Evolutionary conservation across 441 rosid genomes (phyloP), one percentile per base, ranked within the genome.

Genomic region (Populus hybrid): DNA sequence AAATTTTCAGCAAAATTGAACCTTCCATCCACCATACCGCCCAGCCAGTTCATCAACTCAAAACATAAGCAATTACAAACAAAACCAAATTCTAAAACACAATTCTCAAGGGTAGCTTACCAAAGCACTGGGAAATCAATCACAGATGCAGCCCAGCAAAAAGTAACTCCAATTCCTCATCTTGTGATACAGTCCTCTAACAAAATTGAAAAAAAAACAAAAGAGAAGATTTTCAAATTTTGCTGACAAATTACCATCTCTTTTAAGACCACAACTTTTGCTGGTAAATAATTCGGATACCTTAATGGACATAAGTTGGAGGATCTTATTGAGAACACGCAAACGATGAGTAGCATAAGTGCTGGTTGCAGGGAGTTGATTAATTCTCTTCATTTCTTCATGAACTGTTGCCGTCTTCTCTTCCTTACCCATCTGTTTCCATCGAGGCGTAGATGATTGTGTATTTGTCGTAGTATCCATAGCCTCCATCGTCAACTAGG

Each of bases 131-230:
- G 12, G 50, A 40, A 40, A 40, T 40, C 14, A 40, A 46, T 87
- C 87, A 93, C 40, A 93, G 68, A 81, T 94, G 92, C 82, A 93
- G 83, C 79, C 95, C 91, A 71, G 95, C 86, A 73, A 95, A 95
- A 12, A 95, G 97, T 78, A 90, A 57, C 77, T 93, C 97, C 84
- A 95, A 76, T 83, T 95, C 97, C 81, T 86, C 77, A 23, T 92
- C 97, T 82, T 89, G 91, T 3, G 90, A 82, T 67, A 80, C 36
- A 42, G 92, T 92, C 88, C 95, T 91, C 97, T 94, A 88, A 20
- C 46, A 87, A 69, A 72, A 72, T 72, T 12, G 20, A 46, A 46
- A 46, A 4, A 46, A 18, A 12, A 9, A 9, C 28, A 2, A 28
- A 28, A 2, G 26, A 32, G 28, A 36, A 21, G 32, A 80, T 46